Base-by-base conservation (phyloP, 345 rosid species). In the Alliaria petiolata region DNA sequence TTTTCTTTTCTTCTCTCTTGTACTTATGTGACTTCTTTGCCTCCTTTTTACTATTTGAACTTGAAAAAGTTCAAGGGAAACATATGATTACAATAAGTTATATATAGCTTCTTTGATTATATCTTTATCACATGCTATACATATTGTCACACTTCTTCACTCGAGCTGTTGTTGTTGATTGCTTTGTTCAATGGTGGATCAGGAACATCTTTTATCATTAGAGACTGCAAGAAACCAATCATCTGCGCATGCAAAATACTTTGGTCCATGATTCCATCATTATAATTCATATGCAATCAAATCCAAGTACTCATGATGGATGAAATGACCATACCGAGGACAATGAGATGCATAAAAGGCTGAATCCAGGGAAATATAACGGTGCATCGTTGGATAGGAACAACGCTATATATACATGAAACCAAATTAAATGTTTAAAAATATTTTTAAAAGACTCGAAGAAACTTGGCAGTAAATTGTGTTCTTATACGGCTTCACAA, bases 361-460 rank as follows among this genome's bases (percentile, higher is more conserved):
- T 86, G 83, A 93, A 93, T 22, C 98, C 96, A 28, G 96, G 98
- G 85, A 81, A 93, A 63, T 83, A 33, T 76, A 93, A 86, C 4
- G 98, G 98, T 15, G 97, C 89, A 20, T 59, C 35, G 3, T 85
- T 82, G 0, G 98, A 91, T 12, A 93, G 86, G 84, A 93, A 93
- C 71, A 86, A 43, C 7, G 98, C 98, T 53, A n/a, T 93, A 87
- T 34, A 45, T 5, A 52, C 3, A 49, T 20, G 10, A 28, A 67
- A 67, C 31, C 62, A 49, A 19, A 12, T 14, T 14, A 1, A 4
- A 38, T 6, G 11, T n/a, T n/a, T n/a, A n/a, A n/a, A n/a, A n/a
- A n/a, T n/a, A n/a, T n/a, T 43, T 49, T 5, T 35, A 52, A 25
- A 8, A 50, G 22, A 50, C 3, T 36, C 36, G 30, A 57, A 14